Conservation (phyloP, 441 rosid species). For the Eutrema salsugineum region DNA sequence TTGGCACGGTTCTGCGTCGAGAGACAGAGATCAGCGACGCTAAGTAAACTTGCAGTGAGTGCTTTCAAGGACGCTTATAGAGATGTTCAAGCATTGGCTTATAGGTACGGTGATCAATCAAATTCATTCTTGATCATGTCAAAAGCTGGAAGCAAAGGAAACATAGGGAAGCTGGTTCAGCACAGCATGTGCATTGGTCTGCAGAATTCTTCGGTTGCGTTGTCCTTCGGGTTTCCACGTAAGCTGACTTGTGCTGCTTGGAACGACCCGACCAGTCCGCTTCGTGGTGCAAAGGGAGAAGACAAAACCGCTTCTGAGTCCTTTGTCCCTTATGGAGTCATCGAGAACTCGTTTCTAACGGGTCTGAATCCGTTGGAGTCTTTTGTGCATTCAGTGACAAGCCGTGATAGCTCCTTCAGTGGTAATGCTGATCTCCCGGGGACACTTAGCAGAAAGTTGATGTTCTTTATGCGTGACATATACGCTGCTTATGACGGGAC, state of each 20-base stretch:
- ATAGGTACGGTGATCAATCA: conserved; percentile 55
- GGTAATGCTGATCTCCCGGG: conserved; percentile 99
- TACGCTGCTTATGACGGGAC: conserved; percentile 85
- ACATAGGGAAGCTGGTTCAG: conserved; percentile 71
- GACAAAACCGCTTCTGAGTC: conserved; percentile 40
- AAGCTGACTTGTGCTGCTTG: conserved; percentile 69
- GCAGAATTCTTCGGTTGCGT: conserved; percentile 77
- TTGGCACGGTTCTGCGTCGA: conserved; percentile 47
- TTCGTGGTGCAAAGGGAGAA: conserved; percentile 9
- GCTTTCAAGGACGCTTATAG: conserved; percentile 76
- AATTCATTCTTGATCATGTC: conserved; percentile 81
- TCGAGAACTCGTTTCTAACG: conserved; percentile 63
- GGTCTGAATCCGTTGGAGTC: conserved; percentile 90
- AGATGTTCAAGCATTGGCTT: conserved; percentile 74
- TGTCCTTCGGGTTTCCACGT: conserved; percentile 79
- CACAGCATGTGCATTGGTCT: conserved; percentile 93
- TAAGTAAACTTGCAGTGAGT: conserved; percentile 74
- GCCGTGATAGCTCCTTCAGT: conserved; percentile 83
- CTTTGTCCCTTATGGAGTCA: conserved; percentile 78
- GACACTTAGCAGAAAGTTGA: conserved; percentile 73
- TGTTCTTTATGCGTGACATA: conserved; percentile 93
- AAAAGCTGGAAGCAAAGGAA: conserved; percentile 97
- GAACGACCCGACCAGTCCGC: conserved; percentile 54
- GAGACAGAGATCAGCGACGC: conserved; percentile 77
- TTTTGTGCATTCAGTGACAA: conserved; percentile 87